A percentile compares a stretch with the other conserved stretches of the same genome.
These are phyloP conservation scores for Ampelocalamus luodianensis DNA, from an alignment of 176 grass and related monocot species.

Conservation along the genomic window DNA sequence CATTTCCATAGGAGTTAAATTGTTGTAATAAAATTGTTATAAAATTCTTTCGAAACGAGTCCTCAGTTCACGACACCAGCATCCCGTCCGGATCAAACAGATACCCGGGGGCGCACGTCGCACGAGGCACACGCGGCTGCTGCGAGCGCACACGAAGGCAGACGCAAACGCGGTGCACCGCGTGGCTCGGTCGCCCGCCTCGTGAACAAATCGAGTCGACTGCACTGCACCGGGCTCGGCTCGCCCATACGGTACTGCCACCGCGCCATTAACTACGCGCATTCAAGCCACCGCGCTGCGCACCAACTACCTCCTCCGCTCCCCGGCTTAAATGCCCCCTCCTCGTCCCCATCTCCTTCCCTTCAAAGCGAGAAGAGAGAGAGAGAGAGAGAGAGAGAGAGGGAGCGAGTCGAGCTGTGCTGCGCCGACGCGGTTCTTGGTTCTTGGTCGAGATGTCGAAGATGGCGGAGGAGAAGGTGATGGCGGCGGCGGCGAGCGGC, in stretches of 20 bases:
- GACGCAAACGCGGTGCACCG: too few relatives aligned
- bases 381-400: neutral
- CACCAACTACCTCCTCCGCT: constrained; percentile 40
- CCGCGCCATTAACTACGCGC: constrained; percentile 45
- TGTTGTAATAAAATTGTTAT: too few relatives aligned
- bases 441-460: constrained; percentile 28
- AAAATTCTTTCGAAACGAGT: too few relatives aligned
- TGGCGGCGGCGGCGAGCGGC: constrained; percentile 6
- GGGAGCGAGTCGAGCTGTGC: neutral
- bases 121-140: too few relatives aligned
- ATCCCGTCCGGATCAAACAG: too few relatives aligned
- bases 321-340: constrained; percentile 43
- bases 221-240: neutral
- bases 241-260: constrained; percentile 35
- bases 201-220: neutral
- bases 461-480: constrained; percentile 65
- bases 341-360: neutral
- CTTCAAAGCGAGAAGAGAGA: neutral
- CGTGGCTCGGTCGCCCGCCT: too few relatives aligned
- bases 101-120: too few relatives aligned
- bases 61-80: too few relatives aligned
- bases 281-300: constrained; percentile 29
- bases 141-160: too few relatives aligned
- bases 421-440: neutral
- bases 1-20: too few relatives aligned